Conservation (phyloP, 192 early-diverging fungal genomes). For the Cetraspora pellucida region DNA sequence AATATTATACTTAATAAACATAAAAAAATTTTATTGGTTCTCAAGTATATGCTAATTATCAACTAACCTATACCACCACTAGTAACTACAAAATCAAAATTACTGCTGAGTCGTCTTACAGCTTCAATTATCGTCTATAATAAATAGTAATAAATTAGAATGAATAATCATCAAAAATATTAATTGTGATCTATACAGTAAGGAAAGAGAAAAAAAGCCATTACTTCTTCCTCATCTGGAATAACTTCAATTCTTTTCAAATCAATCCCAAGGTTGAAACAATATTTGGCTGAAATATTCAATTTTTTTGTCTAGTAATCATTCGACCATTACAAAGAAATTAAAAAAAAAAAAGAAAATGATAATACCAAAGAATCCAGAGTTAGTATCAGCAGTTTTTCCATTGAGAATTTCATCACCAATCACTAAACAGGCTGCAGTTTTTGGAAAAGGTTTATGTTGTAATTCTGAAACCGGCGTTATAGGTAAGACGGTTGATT, state of each 20-base stretch:
- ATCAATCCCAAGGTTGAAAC: constrained; percentile 64
- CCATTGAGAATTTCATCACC: constrained; percentile 79
- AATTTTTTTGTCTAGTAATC: too few relatives aligned
- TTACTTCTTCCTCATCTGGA: constrained; percentile 51
- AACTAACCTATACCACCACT: constrained; percentile 69
- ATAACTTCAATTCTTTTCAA: constrained; percentile 60
- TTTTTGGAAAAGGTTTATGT: constrained; percentile 33
- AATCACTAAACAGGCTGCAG: constrained; percentile 61
- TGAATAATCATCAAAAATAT: too few relatives aligned
- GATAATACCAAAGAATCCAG: constrained; percentile 48
- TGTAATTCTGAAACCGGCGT: constrained; percentile 14
- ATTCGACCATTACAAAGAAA: too few relatives aligned
- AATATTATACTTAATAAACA: too few relatives aligned
- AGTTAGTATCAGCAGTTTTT: constrained; percentile 69
- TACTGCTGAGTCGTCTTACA: constrained; percentile 49
- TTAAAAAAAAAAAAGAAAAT: neutral
- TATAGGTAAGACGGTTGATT: neutral
- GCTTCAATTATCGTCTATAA: constrained; percentile 45
- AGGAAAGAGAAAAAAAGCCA: constrained; percentile 32
- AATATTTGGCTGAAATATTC: constrained; percentile 48
- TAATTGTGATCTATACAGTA: too few relatives aligned
- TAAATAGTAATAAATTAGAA: too few relatives aligned
- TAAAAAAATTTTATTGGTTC: neutral
- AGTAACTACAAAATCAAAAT: constrained; percentile 68
- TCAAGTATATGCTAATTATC: neutral